Evolutionary conservation across 192 early-diverging fungal species (phyloP).

Genomic region (Coemansia sp.): DNA sequence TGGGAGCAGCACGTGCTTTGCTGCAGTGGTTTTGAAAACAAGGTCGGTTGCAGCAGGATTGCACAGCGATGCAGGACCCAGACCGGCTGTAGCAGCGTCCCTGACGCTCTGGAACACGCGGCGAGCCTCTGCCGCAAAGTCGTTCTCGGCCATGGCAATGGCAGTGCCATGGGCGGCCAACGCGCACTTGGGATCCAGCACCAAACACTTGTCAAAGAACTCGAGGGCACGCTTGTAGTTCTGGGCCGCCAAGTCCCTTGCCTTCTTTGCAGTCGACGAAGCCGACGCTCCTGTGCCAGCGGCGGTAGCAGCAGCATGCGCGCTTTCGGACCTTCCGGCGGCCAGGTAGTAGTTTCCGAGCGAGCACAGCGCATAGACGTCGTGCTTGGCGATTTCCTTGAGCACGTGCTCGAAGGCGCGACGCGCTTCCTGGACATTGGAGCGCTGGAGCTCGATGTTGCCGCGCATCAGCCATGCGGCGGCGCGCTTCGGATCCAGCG

Average conservation of each 20-base stretch:
- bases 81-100: conserved; percentile 51
- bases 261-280: conserved; percentile 20
- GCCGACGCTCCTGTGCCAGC: not conserved
- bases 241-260: conserved; percentile 18
- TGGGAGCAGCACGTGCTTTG: not conserved
- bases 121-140: conserved; percentile 59
- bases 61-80: conserved; percentile 25
- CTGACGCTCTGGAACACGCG: conserved; percentile 68
- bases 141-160: conserved; percentile 77
- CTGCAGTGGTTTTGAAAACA: conserved; percentile 24
- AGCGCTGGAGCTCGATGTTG: conserved; percentile 60
- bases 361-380: conserved; percentile 74
- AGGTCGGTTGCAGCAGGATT: conserved; percentile 17
- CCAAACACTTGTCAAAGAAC: conserved; percentile 77
- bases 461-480: conserved; percentile 76
- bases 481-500: conserved; percentile 61
- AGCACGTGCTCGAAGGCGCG: conserved; percentile 78
- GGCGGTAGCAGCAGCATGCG: conserved; percentile 1
- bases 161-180: conserved; percentile 86
- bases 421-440: conserved; percentile 65
- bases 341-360: conserved; percentile 80
- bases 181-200: conserved; percentile 67
- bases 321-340: conserved; percentile 57
- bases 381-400: conserved; percentile 72
- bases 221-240: conserved; percentile 72